These are phyloP conservation scores for Aleurites moluccanus DNA, from an alignment of 441 rosid genomes.

Conservation along the genomic window DNA sequence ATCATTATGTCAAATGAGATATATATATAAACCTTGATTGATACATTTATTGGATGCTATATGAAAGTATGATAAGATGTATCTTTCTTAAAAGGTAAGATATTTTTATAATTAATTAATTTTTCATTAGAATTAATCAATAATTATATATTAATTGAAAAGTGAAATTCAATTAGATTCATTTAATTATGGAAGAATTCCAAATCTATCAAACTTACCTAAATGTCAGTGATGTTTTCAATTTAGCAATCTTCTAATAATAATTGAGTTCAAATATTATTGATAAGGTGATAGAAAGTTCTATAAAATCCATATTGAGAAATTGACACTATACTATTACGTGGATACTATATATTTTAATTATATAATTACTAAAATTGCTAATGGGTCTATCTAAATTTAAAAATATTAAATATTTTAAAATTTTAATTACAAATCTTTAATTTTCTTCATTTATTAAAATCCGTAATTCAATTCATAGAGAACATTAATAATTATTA, in stretches of 20 bases:
- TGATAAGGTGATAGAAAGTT: neutral
- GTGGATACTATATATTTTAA: neutral
- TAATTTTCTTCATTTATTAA: too few relatives aligned
- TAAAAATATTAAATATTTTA: too few relatives aligned
- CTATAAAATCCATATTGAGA: neutral
- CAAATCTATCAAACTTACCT: neutral
- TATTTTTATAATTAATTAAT: neutral
- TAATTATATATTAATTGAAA: neutral
- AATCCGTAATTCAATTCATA: too few relatives aligned
- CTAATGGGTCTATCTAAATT: accelerated
- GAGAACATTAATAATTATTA: too few relatives aligned
- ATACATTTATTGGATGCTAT: neutral
- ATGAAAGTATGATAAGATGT: neutral
- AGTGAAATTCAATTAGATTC: neutral
- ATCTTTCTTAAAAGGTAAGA: neutral
- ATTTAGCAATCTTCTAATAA: neutral
- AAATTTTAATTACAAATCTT: too few relatives aligned
- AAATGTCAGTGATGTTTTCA: neutral
- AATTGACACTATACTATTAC: neutral
- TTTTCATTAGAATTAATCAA: too few relatives aligned
- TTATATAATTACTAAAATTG: too few relatives aligned
- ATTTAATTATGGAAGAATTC: neutral
- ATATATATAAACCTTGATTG: neutral
- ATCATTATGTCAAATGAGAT: neutral
- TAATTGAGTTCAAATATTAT: neutral